Conservation (phyloP, 495 filamentous ascomycete genomes). For the Umbilicaria muhlenbergii region DNA sequence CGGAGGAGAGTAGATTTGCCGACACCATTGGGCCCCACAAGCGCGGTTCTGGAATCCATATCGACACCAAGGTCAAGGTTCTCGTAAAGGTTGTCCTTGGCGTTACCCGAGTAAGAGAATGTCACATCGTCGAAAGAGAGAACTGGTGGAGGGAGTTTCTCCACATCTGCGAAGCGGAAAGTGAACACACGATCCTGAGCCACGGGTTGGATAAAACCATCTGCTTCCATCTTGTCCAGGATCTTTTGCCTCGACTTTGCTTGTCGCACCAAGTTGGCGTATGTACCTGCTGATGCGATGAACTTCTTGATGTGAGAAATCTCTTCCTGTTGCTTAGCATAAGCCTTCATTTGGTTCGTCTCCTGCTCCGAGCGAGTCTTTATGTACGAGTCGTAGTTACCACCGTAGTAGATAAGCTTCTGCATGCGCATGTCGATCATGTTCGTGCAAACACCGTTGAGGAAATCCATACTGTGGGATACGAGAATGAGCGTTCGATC, state of each 20-base stretch:
- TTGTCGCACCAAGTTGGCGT: conserved; percentile 96
- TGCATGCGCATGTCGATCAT: conserved; percentile 97
- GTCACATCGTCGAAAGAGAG: conserved; percentile 93
- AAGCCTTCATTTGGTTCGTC: conserved; percentile 95
- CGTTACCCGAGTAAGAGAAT: conserved; percentile 89
- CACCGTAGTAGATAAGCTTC: conserved; percentile 93
- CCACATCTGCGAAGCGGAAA: conserved; percentile 96
- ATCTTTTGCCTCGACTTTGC: conserved; percentile 99
- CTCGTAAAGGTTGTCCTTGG: conserved; percentile 85
- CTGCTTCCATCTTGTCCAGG: conserved; percentile 99
- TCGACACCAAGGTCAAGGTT: conserved; percentile 96
- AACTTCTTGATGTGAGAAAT: conserved; percentile 99
- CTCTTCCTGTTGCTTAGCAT: conserved; percentile 98
- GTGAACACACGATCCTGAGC: conserved; percentile 78
- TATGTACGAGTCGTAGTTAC: conserved; percentile 97
- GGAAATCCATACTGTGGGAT: conserved; percentile 95
- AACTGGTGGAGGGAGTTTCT: conserved; percentile 94
- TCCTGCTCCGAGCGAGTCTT: conserved; percentile 94
- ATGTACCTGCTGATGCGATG: conserved; percentile 98
- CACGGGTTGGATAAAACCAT: conserved; percentile 92
- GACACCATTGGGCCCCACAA: conserved; percentile 98
- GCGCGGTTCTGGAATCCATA: conserved; percentile 95
- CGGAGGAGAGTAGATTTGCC: conserved; percentile 97
- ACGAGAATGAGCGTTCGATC: conserved; percentile 94
- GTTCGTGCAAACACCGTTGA: conserved; percentile 96